A percentile compares a stretch with the other conserved stretches of the same genome.
phyloP scores from a whole-genome alignment of 2,329 filamentous ascomycete species.

The Colletotrichum liaoningense region DNA sequence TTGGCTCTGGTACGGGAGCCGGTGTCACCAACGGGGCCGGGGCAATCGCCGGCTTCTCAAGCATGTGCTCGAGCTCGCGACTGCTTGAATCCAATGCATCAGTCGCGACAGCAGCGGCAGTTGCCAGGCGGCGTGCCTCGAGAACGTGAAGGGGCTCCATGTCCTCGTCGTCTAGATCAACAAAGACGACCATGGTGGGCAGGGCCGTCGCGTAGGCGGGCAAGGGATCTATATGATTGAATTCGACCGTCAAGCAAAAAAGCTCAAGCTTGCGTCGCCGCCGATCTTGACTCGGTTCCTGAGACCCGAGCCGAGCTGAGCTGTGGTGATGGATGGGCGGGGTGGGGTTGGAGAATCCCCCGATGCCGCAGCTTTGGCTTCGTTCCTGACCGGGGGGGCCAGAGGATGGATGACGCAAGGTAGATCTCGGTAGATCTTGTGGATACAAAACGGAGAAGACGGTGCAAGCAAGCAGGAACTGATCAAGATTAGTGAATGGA shows the following conservation, averaged over 20 bases:
- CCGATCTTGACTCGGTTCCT: conserved; percentile 30
- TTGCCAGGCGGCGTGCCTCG: conserved; percentile 23
- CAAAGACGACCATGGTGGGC: conserved; percentile 38
- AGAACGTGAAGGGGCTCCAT: conserved; percentile 30
- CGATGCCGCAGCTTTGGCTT: conserved; percentile 32
- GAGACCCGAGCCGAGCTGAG: conserved; percentile 29
- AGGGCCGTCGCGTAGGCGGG: neutral
- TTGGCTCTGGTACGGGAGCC: conserved; percentile 7
- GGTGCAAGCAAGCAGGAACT: neutral
- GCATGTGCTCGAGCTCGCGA: conserved; percentile 3
- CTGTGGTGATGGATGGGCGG: conserved; percentile 20
- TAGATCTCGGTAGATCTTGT: conserved; percentile 24
- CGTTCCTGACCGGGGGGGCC: conserved; percentile 2
- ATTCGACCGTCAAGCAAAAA: conserved; percentile 13
- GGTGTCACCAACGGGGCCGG: neutral
- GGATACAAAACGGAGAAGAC: neutral
- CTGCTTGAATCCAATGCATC: conserved; percentile 21
- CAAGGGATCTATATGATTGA: conserved; percentile 14
- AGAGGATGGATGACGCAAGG: conserved; percentile 30
- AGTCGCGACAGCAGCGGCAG: conserved; percentile 27
- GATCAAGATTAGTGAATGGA: neutral
- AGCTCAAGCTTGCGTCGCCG: conserved; percentile 19
- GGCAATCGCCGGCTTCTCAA: conserved; percentile 11
- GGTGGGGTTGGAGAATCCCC: conserved; percentile 29
- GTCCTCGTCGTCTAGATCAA: conserved; percentile 40